These are phyloP conservation scores for Boletellus deceptivus DNA, from an alignment of 1,284 basidiomycete genomes.

Conservation along the genomic window DNA sequence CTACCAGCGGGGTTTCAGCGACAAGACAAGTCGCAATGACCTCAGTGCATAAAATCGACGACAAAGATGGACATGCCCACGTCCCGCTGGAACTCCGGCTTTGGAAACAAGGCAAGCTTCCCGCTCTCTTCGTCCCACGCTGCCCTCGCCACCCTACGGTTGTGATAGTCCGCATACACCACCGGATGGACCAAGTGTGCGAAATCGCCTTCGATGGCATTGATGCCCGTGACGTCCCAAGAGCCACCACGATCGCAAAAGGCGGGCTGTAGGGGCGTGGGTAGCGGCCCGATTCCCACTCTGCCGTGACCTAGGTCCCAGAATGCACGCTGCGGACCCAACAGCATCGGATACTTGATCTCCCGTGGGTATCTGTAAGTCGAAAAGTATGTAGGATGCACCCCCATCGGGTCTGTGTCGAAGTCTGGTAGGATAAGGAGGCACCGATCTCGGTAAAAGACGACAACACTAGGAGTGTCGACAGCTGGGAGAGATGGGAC, in stretches of 20 bases:
- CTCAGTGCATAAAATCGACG: not conserved
- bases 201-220: constrained; percentile 8
- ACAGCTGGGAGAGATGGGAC: constrained; percentile 12
- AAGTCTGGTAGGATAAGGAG: constrained; percentile 12
- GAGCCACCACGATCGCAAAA: constrained; percentile 5
- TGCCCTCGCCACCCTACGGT: constrained; percentile 1
- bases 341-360: constrained; percentile 8
- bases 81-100: not conserved
- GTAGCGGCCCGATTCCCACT: constrained; percentile 10
- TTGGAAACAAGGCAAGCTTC: constrained; percentile 11
- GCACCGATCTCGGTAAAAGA: constrained; percentile 8
- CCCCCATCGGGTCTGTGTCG: constrained; percentile 9
- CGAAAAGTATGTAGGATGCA: constrained; percentile 16
- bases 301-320: constrained; percentile 15
- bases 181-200: constrained; percentile 6
- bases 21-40: too few species aligned
- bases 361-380: constrained; percentile 10
- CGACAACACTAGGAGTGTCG: constrained; percentile 8
- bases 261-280: constrained; percentile 3
- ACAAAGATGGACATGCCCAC: not conserved
- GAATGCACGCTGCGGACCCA: constrained; percentile 16
- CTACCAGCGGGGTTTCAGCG: too few species aligned
- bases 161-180: not conserved
- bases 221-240: constrained; percentile 9
- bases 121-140: constrained; percentile 18